A percentile compares a stretch with the other conserved stretches of the same genome.
These are phyloP conservation scores for Sicyos baderoa DNA, from an alignment of 306 rosid species.

Conservation along the genomic window DNA sequence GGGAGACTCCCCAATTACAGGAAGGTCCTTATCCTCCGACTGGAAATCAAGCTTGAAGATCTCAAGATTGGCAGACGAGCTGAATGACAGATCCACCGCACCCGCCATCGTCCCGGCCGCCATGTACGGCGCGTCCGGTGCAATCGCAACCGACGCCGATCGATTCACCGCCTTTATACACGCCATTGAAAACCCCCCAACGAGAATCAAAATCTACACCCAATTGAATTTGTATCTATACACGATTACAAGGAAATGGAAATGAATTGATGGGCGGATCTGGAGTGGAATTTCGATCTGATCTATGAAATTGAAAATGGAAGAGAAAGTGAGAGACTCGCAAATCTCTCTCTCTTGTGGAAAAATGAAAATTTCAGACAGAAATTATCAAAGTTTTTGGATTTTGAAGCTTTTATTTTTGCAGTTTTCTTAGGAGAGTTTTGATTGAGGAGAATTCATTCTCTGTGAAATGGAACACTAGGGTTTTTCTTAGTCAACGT, in stretches of 20 bases:
- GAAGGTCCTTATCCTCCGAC: constrained; percentile 78
- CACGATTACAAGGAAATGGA: too few species aligned
- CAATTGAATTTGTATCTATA: neutral
- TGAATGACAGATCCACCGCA: constrained; percentile 93
- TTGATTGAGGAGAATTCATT: neutral
- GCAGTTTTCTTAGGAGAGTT: constrained; percentile 17
- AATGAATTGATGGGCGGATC: constrained; percentile 24
- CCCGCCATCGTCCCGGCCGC: constrained; percentile 99
- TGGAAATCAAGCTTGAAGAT: constrained; percentile 92
- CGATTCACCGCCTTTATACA: constrained; percentile 78
- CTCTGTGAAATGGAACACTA: constrained; percentile 16
- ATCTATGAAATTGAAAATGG: constrained; percentile 26
- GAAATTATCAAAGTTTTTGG: neutral
- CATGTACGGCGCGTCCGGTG: constrained; percentile 90
- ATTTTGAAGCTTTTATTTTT: constrained; percentile 3
- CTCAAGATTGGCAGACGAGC: constrained; percentile 90
- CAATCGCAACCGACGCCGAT: constrained; percentile 88
- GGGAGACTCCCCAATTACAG: constrained; percentile 63
- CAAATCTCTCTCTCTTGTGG: constrained; percentile 16
- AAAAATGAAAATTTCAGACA: neutral
- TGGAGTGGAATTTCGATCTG: constrained; percentile 27
- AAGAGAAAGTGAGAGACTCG: constrained; percentile 18
- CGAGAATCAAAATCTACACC: neutral
- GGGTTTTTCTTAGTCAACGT: constrained; percentile 1
- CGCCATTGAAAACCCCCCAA: constrained; percentile 44